phyloP scores from a whole-genome alignment of 2,329 filamentous ascomycete genomes.

The Didymosphaeria variabile region DNA sequence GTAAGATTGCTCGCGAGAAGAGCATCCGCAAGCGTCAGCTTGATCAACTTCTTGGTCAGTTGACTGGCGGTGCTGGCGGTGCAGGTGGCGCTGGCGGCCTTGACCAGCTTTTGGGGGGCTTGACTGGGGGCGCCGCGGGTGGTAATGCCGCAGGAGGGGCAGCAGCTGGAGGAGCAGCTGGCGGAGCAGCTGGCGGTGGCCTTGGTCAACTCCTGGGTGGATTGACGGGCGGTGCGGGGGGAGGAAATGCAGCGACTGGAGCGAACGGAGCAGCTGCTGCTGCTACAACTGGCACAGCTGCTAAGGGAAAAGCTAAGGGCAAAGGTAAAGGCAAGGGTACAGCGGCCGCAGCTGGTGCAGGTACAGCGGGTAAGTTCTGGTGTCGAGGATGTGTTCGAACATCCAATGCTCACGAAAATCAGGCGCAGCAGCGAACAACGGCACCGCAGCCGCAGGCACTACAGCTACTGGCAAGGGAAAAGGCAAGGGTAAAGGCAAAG shows the following conservation, averaged over 20 bases:
- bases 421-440: neutral
- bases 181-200: conserved; percentile 4
- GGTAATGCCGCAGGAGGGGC: neutral
- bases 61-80: conserved; percentile 23
- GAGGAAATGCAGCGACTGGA: conserved; percentile 13
- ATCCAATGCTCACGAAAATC: neutral
- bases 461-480: neutral
- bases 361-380: neutral
- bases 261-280: no score
- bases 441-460: conserved; percentile 11
- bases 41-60: conserved; percentile 29
- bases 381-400: neutral
- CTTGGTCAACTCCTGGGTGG: conserved; percentile 3
- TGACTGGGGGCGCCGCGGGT: conserved; percentile 1
- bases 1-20: conserved; percentile 33
- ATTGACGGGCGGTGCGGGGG: neutral
- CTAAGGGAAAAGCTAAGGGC: conserved; percentile 5
- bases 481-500: conserved; percentile 13
- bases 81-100: conserved; percentile 16
- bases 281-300: neutral
- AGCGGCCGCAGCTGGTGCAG: conserved; percentile 3
- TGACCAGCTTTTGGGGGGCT: conserved; percentile 12
- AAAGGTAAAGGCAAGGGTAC: no score
- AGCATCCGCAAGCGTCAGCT: conserved; percentile 34
- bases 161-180: neutral